These are phyloP conservation scores for Hortiboletus campestris DNA, from an alignment of 768 basidiomycete genomes.

Conservation along the genomic window DNA sequence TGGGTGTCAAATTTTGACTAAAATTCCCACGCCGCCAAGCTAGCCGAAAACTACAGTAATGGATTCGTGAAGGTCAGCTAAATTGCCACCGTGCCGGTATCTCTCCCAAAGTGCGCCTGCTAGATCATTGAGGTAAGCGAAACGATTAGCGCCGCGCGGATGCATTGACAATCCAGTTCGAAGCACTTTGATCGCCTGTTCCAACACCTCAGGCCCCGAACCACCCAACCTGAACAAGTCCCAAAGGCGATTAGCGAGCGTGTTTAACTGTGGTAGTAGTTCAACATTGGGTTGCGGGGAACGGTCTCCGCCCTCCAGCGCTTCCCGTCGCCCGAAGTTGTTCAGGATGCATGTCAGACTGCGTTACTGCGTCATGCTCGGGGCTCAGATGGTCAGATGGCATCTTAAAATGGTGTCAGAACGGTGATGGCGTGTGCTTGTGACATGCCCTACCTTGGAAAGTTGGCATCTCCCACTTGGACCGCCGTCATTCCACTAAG, in stretches of 20 bases:
- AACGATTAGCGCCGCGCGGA: neutral
- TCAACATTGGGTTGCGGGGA: neutral
- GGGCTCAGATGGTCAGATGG: too few relatives aligned
- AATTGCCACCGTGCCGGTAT: neutral
- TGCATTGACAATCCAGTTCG: neutral
- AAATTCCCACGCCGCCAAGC: too few relatives aligned
- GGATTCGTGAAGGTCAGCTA: conserved; percentile 7
- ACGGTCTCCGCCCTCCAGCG: neutral
- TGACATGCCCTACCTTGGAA: too few relatives aligned
- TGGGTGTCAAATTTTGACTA: too few relatives aligned
- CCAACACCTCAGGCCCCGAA: neutral
- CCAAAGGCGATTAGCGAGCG: neutral
- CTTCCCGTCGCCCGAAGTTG: neutral
- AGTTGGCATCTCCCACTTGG: too few relatives aligned
- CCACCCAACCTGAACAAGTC: neutral
- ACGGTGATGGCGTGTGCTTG: too few relatives aligned
- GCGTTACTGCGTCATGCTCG: neutral
- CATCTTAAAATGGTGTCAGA: too few relatives aligned
- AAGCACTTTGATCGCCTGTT: neutral
- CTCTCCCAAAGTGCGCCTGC: conserved; percentile 3
- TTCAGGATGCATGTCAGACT: neutral
- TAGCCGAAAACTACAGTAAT: too few relatives aligned
- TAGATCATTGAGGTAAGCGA: conserved; percentile 1
- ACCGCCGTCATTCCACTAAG: too few relatives aligned
- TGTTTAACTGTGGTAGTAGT: neutral